phyloP scores from a whole-genome alignment of 2,329 filamentous ascomycete species.

The Sphaerulina vaccinii region DNA sequence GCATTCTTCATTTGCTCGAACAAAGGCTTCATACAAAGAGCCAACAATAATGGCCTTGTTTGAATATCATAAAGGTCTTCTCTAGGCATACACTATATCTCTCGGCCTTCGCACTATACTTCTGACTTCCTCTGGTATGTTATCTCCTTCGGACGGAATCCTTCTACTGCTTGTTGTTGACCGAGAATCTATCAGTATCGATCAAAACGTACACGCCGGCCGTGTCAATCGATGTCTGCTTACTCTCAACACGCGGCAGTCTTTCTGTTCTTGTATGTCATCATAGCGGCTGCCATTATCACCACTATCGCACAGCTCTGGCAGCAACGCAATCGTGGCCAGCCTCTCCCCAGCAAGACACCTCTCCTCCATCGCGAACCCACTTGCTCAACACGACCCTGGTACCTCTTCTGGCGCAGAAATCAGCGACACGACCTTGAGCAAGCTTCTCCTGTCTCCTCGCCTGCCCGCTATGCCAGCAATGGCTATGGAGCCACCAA shows the following conservation, averaged over 20 bases:
- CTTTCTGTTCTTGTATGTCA: conserved; percentile 5
- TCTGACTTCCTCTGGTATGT: not conserved
- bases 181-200: not conserved
- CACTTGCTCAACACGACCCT: not conserved
- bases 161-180: not conserved
- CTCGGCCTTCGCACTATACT: too few relatives aligned
- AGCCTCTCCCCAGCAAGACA: not conserved
- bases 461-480: not conserved
- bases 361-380: not conserved
- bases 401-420: conserved; percentile 11
- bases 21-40: too few relatives aligned
- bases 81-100: too few relatives aligned
- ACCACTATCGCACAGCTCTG: conserved; percentile 7
- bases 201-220: not conserved
- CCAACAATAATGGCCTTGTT: too few relatives aligned
- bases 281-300: conserved; percentile 11
- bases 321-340: not conserved
- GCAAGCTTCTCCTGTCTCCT: not conserved
- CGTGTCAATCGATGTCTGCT: not conserved
- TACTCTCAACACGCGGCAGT: not conserved
- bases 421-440: conserved; percentile 10
- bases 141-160: not conserved
- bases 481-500: conserved; percentile 8
- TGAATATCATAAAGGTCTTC: too few relatives aligned
- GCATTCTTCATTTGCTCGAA: too few relatives aligned